These are phyloP conservation scores for Gossypium raimondii DNA, from an alignment of 345 rosid genomes.

Conservation along the genomic window DNA sequence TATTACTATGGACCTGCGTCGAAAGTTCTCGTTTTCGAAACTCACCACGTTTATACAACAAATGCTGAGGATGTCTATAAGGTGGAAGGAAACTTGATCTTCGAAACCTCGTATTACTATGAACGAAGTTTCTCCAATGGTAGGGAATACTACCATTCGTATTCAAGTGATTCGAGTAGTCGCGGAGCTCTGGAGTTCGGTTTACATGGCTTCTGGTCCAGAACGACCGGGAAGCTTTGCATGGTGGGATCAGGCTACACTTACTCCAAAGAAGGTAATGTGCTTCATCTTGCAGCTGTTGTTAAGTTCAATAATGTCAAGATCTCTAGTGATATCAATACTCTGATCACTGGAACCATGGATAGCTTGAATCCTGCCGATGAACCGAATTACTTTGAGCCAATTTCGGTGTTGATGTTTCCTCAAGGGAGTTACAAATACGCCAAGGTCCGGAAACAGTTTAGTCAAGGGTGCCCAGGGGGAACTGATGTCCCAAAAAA, in stretches of 20 bases:
- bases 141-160: neutral
- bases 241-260: constrained; percentile 36
- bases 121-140: neutral
- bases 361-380: constrained; percentile 27
- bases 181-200: constrained; percentile 18
- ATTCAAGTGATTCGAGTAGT: neutral
- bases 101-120: neutral
- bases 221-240: constrained; percentile 41
- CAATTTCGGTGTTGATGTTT: constrained; percentile 34
- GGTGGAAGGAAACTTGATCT: constrained; percentile 22
- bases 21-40: constrained; percentile 1
- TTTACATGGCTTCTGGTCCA: constrained; percentile 49
- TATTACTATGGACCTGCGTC: neutral
- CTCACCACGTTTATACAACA: constrained; percentile 7
- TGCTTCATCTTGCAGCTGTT: constrained; percentile 22
- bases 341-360: constrained; percentile 40
- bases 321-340: constrained; percentile 22
- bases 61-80: constrained; percentile 17
- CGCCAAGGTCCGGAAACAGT: constrained; percentile 12
- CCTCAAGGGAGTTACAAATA: constrained; percentile 26
- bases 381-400: constrained; percentile 29
- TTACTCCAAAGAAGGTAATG: constrained; percentile 1
- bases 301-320: constrained; percentile 40
- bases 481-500: constrained; percentile 15
- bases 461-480: neutral